Base-by-base conservation (phyloP, 805 yeast genomes). In the Wickerhamiella allomyrinae region DNA sequence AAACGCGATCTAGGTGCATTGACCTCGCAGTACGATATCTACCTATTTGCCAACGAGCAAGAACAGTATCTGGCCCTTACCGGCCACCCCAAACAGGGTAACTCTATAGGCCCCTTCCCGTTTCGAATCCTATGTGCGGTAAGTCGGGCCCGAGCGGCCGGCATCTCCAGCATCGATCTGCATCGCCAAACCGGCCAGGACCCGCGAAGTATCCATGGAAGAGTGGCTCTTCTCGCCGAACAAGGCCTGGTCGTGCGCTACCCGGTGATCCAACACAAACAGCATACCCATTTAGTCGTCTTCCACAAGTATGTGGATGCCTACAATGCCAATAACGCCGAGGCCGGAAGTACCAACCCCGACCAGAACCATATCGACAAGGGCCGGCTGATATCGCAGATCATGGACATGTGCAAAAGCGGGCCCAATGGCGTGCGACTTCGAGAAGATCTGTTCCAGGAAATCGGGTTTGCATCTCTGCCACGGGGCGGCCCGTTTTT, bases 81-180 rank as follows among this genome's bases (percentile, higher is more conserved):
- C 0, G 65, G 65, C 2, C 34, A 43, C 9, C 56, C 59, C 0
- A 52, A 51, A 21, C 52, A 49, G 11, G 59, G 51, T 7, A 56
- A 52, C 36, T 42, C 55, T 29, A 44, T 60, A n/a, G 67, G 67
- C 3, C 41, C 49, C 3, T 49, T 49, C 42, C 63, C 70, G 29
- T 68, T 66, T 47, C 61, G 59, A 29, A 46, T 66, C 19, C 55
- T 66, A 6, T 53, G 62, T 34, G 57, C 55, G 13, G 57, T 63
- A 8, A 55, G 67, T 57, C 53, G 72, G 60, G 43, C 57, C 43
- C 53, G 74, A 47, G 52, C 55, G 41, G 45, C 49, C 8, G 70
- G 70, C 6, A 39, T 61, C 2, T 56, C 65, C 1, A 55, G 55
- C 7, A 53, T 62, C 8, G 66, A 64, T 13, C 52, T 58, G n/a